A percentile compares a stretch with the other conserved stretches of the same genome.
Evolutionary conservation across 2,329 filamentous ascomycete species (phyloP).

Genomic region (Aphanoascus verrucosus): DNA sequence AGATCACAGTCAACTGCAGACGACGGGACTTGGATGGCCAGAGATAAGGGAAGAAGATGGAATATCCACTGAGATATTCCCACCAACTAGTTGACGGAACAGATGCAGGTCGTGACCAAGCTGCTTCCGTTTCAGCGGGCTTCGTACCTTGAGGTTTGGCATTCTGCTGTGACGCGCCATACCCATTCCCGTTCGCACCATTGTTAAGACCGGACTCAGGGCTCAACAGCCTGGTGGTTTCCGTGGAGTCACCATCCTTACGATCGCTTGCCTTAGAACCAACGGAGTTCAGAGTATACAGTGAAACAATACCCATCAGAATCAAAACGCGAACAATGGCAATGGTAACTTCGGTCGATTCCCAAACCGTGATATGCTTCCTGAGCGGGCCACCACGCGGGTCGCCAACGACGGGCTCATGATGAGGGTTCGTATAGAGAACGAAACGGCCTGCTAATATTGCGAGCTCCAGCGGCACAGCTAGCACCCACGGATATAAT

Average conservation of each 20-base stretch:
- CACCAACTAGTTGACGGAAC: conserved; percentile 85
- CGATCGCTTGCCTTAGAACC: conserved; percentile 36
- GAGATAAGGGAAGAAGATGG: conserved; percentile 88
- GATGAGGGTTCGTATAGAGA: conserved; percentile 58
- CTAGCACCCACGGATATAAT: conserved; percentile 65
- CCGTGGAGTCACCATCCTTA: conserved; percentile 27
- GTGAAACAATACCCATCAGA: conserved; percentile 48
- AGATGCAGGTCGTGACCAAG: conserved; percentile 81
- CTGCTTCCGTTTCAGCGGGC: conserved; percentile 53
- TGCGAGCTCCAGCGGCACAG: conserved; percentile 59
- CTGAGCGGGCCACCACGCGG: conserved; percentile 34
- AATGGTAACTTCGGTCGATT: conserved; percentile 39
- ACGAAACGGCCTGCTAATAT: conserved; percentile 60
- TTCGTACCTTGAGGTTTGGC: conserved; percentile 34
- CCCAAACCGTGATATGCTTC: conserved; percentile 34
- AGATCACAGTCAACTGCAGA: conserved; percentile 65
- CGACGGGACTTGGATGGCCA: conserved; percentile 76
- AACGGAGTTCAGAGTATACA: conserved; percentile 46
- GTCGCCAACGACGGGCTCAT: conserved; percentile 48
- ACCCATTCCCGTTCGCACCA: conserved; percentile 40
- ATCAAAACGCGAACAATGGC: conserved; percentile 59
- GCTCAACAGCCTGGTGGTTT: conserved; percentile 36
- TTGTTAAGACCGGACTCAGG: conserved; percentile 26
- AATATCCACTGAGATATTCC: conserved; percentile 88
- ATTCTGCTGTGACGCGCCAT: conserved; percentile 41